These are phyloP conservation scores for Carex scoparia DNA, from an alignment of 176 grass and related monocot genomes.

Conservation along the genomic window DNA sequence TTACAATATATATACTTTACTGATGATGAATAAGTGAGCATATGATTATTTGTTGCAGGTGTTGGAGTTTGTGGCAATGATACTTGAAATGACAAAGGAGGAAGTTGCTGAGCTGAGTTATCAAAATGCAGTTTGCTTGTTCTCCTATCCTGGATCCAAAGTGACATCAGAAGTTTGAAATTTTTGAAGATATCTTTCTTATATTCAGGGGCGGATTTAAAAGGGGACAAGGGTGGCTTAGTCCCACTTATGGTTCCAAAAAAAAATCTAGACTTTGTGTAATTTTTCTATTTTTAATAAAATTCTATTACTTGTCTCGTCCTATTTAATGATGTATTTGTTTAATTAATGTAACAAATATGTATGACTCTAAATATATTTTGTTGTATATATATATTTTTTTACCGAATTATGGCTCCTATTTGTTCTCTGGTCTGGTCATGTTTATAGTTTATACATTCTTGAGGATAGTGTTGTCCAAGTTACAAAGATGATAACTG, in stretches of 20 bases:
- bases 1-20: not conserved
- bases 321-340: no score
- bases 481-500: not conserved
- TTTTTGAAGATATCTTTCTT: no score
- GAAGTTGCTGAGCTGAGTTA: constrained; percentile 70
- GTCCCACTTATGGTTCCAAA: no score
- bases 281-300: no score
- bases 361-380: no score
- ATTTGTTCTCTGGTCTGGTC: not conserved
- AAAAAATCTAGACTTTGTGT: no score
- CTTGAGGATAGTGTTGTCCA: not conserved
- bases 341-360: no score
- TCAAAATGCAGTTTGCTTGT: constrained; percentile 66
- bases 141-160: constrained; percentile 86
- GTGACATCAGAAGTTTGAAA: constrained; percentile 29
- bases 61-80: constrained; percentile 50
- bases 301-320: no score
- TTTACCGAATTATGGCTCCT: no score
- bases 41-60: constrained; percentile 34
- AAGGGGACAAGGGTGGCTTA: no score
- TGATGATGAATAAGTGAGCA: not conserved
- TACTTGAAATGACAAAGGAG: constrained; percentile 68
- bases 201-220: no score
- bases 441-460: constrained; percentile 5
- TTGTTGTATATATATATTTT: no score